Evolutionary conservation across 139 green algal species (phyloP), one percentile per base, ranked within the genome.

Genomic region (Chlorella sorokiniana): DNA sequence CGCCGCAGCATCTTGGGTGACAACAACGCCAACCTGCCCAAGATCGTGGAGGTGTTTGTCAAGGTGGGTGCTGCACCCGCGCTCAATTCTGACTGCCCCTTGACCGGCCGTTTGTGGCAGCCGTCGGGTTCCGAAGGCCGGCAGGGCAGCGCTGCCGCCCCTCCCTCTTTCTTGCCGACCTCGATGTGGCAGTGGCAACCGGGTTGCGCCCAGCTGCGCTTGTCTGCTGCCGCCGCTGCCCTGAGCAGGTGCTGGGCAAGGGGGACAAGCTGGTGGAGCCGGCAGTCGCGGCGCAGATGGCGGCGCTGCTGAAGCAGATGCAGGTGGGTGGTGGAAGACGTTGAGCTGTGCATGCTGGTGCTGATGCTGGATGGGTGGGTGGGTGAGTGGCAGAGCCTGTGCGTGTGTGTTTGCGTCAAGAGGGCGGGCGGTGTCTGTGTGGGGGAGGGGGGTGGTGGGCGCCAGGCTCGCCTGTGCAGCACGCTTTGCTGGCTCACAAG

Each of bases 11-110:
- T 93, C 52, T 38, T 91, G 44, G 86, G 86, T 2, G 67, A 89
- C 72, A 54, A 35, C 69, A 93, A 94, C 80, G 77, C 76, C 18
- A 87, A 95, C 86, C 78, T 95, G 62, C 85, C 86, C 7, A 79
- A 87, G 41, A 65, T 87, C 37, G 79, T 88, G 42, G 67, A 87
- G 44, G 71, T 92, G 18, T 62, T 92, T 38, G 78, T 85, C 37
- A 82, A 82, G 76, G 74, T 71, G 59, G 25, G 73, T 54, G 56
- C 48, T 56, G 48, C 14, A 11, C 14, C 14, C 48, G 11, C 16
- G 48, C 14, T 56, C 14, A 16, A 16, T 56, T 11, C 48, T 56
- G 48, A 16, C 16, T 56, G 48, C 48, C 48, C 14, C 11, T 56
- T 56, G 48, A 16, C 16, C n/a, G n/a, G 22, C 22, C 25, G 59